A percentile compares a stretch with the other conserved stretches of the same genome.
These are phyloP conservation scores for Penicillium paneum DNA, from an alignment of 2,329 filamentous ascomycete species.

Conservation along the genomic window DNA sequence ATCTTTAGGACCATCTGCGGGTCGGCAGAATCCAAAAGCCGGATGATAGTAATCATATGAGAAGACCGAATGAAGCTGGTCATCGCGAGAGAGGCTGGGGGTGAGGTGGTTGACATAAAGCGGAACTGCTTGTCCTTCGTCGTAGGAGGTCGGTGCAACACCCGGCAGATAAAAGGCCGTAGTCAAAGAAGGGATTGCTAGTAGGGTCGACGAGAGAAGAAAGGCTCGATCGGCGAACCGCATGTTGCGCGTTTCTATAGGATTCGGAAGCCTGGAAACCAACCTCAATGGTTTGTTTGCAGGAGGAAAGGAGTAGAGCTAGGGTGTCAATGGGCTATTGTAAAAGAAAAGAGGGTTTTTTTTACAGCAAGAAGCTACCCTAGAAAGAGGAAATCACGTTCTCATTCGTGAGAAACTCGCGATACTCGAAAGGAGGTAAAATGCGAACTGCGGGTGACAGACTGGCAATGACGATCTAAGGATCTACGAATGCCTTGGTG, in stretches of 20 bases:
- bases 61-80: conserved; percentile 84
- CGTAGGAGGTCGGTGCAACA: conserved; percentile 90
- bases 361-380: conserved; percentile 1
- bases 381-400: neutral
- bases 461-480: conserved; percentile 6
- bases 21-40: conserved; percentile 82
- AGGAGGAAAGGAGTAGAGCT: neutral
- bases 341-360: neutral
- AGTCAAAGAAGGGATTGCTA: conserved; percentile 34
- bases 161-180: conserved; percentile 93
- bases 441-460: conserved; percentile 8
- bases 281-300: conserved; percentile 14
- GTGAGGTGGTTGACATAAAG: conserved; percentile 91
- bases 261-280: conserved; percentile 12
- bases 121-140: conserved; percentile 72
- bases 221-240: conserved; percentile 31
- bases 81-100: conserved; percentile 74
- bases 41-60: conserved; percentile 95
- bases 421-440: conserved; percentile 6
- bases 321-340: neutral
- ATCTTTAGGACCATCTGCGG: conserved; percentile 70
- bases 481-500: neutral
- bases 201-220: conserved; percentile 31
- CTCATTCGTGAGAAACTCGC: neutral
- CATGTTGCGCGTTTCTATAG: conserved; percentile 31